Percentiles rank a stretch among this genome's conserved stretches.
These are phyloP conservation scores for Rhododendron ovatum DNA, from an alignment of 148 eudicot species.

Conservation along the genomic window DNA sequence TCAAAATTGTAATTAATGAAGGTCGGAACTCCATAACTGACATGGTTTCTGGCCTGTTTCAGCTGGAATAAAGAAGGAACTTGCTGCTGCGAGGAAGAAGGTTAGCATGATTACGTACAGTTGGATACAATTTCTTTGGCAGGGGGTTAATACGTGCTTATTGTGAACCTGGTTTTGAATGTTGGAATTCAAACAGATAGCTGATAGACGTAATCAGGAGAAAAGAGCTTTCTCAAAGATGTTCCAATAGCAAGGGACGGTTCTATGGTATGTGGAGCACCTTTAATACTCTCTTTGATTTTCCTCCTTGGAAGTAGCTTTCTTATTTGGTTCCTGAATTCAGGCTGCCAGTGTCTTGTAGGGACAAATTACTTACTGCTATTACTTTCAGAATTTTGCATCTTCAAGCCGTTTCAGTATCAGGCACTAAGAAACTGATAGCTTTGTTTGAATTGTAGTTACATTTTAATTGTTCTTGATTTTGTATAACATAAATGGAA, in stretches of 20 bases:
- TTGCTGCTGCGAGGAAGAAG: slow-evolving; percentile 70
- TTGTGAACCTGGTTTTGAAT: background rate
- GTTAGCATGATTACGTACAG: slow-evolving; percentile 18
- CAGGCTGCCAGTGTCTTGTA: slow-evolving; percentile 1
- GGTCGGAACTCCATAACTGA: background rate
- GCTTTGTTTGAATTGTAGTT: background rate
- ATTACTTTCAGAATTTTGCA: background rate
- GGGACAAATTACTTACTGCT: background rate
- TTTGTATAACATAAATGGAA: background rate
- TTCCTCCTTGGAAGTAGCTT: background rate
- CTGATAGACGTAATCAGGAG: slow-evolving; percentile 59
- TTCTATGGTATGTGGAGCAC: slow-evolving; percentile 8
- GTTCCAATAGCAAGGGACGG: slow-evolving; percentile 29
- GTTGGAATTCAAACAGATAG: slow-evolving; percentile 38
- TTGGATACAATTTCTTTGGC: background rate
- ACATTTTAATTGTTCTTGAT: background rate
- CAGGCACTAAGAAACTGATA: background rate
- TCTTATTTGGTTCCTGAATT: background rate
- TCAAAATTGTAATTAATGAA: background rate
- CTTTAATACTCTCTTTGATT: background rate
- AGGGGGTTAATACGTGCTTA: background rate
- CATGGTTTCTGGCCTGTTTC: slow-evolving; percentile 2
- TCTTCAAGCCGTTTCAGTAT: slow-evolving; percentile 1
- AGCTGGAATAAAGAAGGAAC: slow-evolving; percentile 64
- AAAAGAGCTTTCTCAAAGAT: slow-evolving; percentile 54